These are phyloP conservation scores for Microcera coccophila DNA, from an alignment of 2,329 filamentous ascomycete genomes.

Conservation along the genomic window DNA sequence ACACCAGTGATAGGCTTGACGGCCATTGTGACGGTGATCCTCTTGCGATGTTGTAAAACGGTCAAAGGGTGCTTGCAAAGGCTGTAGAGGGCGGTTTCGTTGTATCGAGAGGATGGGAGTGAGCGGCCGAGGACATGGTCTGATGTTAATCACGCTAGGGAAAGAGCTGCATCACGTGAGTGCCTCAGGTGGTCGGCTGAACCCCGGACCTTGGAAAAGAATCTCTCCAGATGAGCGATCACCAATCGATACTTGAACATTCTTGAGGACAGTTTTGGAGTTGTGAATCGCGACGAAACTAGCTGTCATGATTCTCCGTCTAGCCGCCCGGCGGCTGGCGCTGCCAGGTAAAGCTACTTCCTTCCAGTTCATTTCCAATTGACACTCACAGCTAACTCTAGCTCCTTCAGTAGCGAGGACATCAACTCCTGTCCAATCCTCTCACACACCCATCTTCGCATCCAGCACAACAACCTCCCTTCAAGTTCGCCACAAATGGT, in stretches of 20 bases:
- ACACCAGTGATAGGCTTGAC: conserved; percentile 58
- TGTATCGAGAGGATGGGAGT: conserved; percentile 26
- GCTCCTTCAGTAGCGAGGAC: conserved; percentile 18
- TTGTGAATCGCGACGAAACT: conserved; percentile 17
- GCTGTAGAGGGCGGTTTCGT: conserved; percentile 20
- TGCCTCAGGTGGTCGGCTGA: conserved; percentile 19
- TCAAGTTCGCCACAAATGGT: conserved; percentile 43
- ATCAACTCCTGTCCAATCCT: conserved; percentile 16
- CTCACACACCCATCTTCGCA: conserved; percentile 16
- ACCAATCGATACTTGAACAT: conserved; percentile 12
- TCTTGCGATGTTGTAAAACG: conserved; percentile 14
- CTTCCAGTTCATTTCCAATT: conserved; percentile 14
- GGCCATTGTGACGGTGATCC: conserved; percentile 44
- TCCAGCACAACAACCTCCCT: conserved; percentile 13
- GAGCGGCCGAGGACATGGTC: conserved; percentile 27
- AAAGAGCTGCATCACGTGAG: conserved; percentile 21
- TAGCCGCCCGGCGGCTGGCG: conserved; percentile 59
- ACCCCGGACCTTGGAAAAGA: conserved; percentile 27
- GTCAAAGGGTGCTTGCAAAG: conserved; percentile 17
- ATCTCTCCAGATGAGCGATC: conserved; percentile 17
- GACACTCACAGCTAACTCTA: conserved; percentile 10
- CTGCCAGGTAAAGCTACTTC: conserved; percentile 51
- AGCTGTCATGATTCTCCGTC: conserved; percentile 59
- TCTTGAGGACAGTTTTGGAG: conserved; percentile 16
- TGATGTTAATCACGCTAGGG: conserved; percentile 36